A percentile compares a stretch with the other conserved stretches of the same genome.
Conservation (phyloP, 495 filamentous ascomycete species). For the Hyaloscypha finlandica region DNA sequence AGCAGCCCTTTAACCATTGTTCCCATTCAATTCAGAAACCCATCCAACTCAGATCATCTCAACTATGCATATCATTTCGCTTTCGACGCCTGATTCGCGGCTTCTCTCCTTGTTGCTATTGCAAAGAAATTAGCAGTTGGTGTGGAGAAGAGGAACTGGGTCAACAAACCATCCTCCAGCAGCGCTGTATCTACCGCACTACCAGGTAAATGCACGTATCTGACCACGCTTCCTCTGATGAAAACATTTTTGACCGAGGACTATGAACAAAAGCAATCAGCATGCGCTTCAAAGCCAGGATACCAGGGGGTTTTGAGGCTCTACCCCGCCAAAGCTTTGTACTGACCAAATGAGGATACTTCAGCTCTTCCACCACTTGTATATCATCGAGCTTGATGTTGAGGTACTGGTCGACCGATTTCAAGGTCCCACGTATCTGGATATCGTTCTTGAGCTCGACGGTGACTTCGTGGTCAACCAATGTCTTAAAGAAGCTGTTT, state of each 20-base stretch:
- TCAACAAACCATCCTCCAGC: constrained; percentile 83
- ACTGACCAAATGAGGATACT: constrained; percentile 84
- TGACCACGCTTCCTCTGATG: constrained; percentile 92
- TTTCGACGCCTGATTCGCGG: constrained; percentile 34
- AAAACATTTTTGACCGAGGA: constrained; percentile 98
- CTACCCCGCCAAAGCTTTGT: no score
- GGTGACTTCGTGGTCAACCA: constrained; percentile 92
- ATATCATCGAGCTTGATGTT: constrained; percentile 99
- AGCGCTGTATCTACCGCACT: constrained; percentile 84
- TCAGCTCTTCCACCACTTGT: constrained; percentile 82
- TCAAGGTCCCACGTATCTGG: constrained; percentile 88
- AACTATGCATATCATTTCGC: constrained; percentile 28
- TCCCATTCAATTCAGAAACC: background rate
- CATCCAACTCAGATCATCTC: background rate
- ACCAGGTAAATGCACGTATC: constrained; percentile 92
- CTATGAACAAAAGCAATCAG: constrained; percentile 35
- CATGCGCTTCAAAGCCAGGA: constrained; percentile 1
- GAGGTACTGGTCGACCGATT: constrained; percentile 96
- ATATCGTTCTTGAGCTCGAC: constrained; percentile 99
- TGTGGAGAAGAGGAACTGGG: background rate
- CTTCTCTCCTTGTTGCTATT: constrained; percentile 32
- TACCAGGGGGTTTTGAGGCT: background rate
- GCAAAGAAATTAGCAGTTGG: background rate
- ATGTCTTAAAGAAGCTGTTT: constrained; percentile 96
- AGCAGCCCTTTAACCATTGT: background rate